phyloP scores from a whole-genome alignment of 441 rosid species.

The Heliophila coronopifolia region DNA sequence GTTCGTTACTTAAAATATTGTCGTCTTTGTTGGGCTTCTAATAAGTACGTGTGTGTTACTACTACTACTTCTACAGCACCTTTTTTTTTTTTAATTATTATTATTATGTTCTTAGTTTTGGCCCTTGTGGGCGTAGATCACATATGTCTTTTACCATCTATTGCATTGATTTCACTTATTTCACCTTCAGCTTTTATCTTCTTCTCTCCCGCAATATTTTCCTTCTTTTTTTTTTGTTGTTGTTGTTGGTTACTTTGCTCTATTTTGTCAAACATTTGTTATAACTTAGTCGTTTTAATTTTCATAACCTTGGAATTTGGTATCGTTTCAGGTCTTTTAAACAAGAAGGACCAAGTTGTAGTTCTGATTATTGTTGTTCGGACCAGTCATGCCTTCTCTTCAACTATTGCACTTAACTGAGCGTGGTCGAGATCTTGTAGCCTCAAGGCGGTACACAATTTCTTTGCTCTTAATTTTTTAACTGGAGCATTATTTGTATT shows the following conservation, averaged over 20 bases:
- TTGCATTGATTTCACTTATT: neutral
- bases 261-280: neutral
- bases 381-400: conserved; percentile 77
- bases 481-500: neutral
- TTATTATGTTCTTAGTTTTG: too few species aligned
- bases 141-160: too few species aligned
- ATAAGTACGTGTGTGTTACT: too few species aligned
- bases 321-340: conserved; percentile 35
- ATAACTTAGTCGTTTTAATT: neutral
- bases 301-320: conserved; percentile 11
- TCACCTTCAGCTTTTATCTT: neutral
- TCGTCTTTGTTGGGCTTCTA: too few species aligned
- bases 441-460: conserved; percentile 66
- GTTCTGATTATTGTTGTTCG: conserved; percentile 28
- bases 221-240: neutral
- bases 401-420: conserved; percentile 88
- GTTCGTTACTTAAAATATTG: too few species aligned
- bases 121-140: too few species aligned
- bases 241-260: neutral
- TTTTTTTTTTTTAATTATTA: too few species aligned
- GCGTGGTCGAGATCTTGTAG: conserved; percentile 68
- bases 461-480: neutral
- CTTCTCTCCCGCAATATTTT: conserved; percentile 2
- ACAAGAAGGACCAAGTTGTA: conserved; percentile 25
- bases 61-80: too few species aligned